Evolutionary conservation across 2,329 filamentous ascomycete species (phyloP).

Genomic region (Aquanectria penicillioides): DNA sequence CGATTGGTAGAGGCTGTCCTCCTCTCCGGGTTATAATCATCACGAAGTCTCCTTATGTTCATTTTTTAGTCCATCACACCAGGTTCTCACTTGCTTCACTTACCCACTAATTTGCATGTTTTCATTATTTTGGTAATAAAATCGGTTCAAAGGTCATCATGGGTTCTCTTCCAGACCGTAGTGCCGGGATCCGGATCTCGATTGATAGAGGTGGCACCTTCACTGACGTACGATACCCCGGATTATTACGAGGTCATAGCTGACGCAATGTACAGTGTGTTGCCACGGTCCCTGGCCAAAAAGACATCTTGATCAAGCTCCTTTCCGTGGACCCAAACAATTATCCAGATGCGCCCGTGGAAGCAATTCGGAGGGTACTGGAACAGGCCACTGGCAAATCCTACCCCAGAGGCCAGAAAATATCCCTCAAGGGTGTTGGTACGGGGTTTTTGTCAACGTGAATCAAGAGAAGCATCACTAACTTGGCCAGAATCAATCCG

Average conservation of each 20-base stretch:
- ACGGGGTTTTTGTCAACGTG: background rate
- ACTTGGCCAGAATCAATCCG: constrained; percentile 84
- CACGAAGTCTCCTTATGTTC: no score
- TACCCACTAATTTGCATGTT: no score
- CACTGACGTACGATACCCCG: constrained; percentile 65
- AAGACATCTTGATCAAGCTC: constrained; percentile 85
- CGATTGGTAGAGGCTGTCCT: no score
- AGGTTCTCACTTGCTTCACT: background rate
- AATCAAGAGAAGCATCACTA: constrained; percentile 68
- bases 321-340: constrained; percentile 89
- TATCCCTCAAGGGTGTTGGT: constrained; percentile 48
- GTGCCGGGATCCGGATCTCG: constrained; percentile 74
- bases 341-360: constrained; percentile 87
- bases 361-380: constrained; percentile 88
- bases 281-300: constrained; percentile 76
- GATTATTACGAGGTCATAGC: no score
- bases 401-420: constrained; percentile 78
- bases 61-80: no score
- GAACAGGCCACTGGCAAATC: constrained; percentile 77
- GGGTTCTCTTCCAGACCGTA: constrained; percentile 20
- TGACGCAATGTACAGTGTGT: constrained; percentile 62
- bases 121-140: no score
- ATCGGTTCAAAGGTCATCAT: constrained; percentile 12
- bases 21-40: no score
- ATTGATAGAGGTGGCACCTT: constrained; percentile 87